Evolutionary conservation across 2,329 filamentous ascomycete genomes (phyloP).

Genomic region (Cordyceps cateniannulata): DNA sequence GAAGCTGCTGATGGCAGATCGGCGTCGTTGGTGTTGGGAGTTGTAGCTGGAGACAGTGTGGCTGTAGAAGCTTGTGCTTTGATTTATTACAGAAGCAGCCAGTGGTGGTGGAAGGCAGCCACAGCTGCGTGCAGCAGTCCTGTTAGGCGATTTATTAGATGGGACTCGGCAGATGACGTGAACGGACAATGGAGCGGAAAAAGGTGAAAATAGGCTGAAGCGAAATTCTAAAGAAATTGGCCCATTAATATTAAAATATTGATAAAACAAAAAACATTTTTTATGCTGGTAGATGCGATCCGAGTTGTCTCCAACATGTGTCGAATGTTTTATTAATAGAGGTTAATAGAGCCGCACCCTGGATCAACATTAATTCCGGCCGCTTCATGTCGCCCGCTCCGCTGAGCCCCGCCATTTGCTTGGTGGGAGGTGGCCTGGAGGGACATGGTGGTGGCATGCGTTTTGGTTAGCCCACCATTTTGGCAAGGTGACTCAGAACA

Average conservation of each 20-base stretch:
- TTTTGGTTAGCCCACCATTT: conserved; percentile 10
- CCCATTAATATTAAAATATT: neutral
- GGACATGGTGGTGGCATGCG: conserved; percentile 6
- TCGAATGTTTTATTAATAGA: no score
- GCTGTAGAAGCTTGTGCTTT: neutral
- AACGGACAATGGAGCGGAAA: neutral
- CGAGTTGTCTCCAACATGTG: no score
- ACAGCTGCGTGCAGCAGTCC: neutral
- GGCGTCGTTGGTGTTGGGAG: neutral
- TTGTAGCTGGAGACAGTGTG: neutral
- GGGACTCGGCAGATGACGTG: neutral
- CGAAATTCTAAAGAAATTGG: neutral
- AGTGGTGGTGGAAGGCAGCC: neutral
- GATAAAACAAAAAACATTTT: neutral
- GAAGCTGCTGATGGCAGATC: neutral
- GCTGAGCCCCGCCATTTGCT: conserved; percentile 8
- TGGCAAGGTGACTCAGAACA: conserved; percentile 12
- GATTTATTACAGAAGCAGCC: neutral
- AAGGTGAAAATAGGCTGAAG: neutral
- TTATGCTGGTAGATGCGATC: neutral
- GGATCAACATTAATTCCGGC: conserved; percentile 15
- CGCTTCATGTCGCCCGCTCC: neutral
- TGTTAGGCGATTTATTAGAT: neutral
- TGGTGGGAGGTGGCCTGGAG: neutral
- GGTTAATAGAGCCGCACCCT: neutral